These are phyloP conservation scores for Gymnopilus dilepis DNA, from an alignment of 768 basidiomycete genomes.

Conservation along the genomic window DNA sequence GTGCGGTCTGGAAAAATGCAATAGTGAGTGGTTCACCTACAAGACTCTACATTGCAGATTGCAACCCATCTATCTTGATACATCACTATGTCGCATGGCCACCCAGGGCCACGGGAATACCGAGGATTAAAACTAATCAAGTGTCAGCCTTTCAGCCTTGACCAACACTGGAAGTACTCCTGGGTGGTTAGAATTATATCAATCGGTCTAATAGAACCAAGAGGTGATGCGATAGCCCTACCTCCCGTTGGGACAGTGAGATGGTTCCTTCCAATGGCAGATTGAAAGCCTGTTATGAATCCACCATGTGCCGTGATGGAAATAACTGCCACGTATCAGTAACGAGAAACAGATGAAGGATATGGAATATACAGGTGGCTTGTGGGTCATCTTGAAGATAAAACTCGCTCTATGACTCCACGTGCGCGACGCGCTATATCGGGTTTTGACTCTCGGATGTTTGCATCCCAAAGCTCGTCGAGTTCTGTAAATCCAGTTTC, in stretches of 20 bases:
- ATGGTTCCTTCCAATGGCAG: slow-evolving; percentile 46
- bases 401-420: slow-evolving; percentile 59
- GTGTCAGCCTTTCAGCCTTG: not conserved
- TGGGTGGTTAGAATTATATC: not conserved
- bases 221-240: slow-evolving; percentile 18
- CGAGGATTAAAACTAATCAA: too few relatives aligned
- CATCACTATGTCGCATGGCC: too few relatives aligned
- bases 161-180: slow-evolving; percentile 1
- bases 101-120: too few relatives aligned
- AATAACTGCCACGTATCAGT: slow-evolving; percentile 47
- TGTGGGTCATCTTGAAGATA: slow-evolving; percentile 46
- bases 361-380: slow-evolving; percentile 48
- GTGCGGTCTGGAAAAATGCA: too few relatives aligned
- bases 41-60: too few relatives aligned
- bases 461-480: slow-evolving; percentile 63
- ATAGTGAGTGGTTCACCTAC: too few relatives aligned
- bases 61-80: too few relatives aligned
- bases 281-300: slow-evolving; percentile 61
- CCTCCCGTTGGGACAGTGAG: slow-evolving; percentile 69
- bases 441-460: slow-evolving; percentile 55
- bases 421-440: slow-evolving; percentile 54
- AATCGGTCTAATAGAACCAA: not conserved
- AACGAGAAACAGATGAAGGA: not conserved
- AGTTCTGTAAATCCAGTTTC: slow-evolving; percentile 66
- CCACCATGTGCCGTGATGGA: slow-evolving; percentile 72